Evolutionary conservation across 495 filamentous ascomycete genomes (phyloP).

Genomic region (Cairneyella variabilis): DNA sequence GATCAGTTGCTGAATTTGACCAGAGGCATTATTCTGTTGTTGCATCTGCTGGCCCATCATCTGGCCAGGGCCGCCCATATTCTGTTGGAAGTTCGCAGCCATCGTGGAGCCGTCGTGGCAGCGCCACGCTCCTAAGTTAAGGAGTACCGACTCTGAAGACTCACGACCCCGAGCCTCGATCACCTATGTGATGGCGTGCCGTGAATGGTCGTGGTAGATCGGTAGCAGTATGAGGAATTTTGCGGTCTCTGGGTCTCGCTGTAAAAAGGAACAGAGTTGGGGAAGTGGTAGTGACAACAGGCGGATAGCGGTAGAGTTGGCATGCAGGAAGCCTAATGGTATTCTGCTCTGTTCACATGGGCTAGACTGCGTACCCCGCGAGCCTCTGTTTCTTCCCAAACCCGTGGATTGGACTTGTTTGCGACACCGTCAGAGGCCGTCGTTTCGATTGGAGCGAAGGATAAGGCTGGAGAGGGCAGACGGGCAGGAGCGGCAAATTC

Average conservation of each 20-base stretch:
- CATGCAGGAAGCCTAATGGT: constrained; percentile 17
- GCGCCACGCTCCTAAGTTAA: constrained; percentile 19
- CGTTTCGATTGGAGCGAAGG: constrained; percentile 10
- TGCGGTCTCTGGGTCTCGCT: neutral
- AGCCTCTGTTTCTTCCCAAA: constrained; percentile 11
- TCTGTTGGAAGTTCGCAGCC: constrained; percentile 26
- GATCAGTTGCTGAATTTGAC: constrained; percentile 21
- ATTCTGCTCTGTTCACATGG: constrained; percentile 22
- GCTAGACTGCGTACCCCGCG: constrained; percentile 20
- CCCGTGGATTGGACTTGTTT: constrained; percentile 12
- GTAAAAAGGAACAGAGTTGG: neutral
- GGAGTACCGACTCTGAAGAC: constrained; percentile 11
- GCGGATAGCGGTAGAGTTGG: constrained; percentile 20
- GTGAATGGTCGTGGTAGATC: neutral
- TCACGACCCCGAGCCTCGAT: constrained; percentile 13
- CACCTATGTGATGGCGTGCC: neutral
- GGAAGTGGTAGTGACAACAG: constrained; percentile 16
- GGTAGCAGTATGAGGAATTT: too few species aligned
- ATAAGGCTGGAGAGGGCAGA: constrained; percentile 13
- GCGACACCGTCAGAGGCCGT: constrained; percentile 13
- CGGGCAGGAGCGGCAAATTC: constrained; percentile 5
- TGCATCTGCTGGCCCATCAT: constrained; percentile 21
- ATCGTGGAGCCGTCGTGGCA: constrained; percentile 20
- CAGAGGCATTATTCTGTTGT: neutral
- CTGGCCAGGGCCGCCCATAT: constrained; percentile 18